Evolutionary conservation across 352 stramenopile species (phyloP).

Genomic region (Globisporangium nagaii): DNA sequence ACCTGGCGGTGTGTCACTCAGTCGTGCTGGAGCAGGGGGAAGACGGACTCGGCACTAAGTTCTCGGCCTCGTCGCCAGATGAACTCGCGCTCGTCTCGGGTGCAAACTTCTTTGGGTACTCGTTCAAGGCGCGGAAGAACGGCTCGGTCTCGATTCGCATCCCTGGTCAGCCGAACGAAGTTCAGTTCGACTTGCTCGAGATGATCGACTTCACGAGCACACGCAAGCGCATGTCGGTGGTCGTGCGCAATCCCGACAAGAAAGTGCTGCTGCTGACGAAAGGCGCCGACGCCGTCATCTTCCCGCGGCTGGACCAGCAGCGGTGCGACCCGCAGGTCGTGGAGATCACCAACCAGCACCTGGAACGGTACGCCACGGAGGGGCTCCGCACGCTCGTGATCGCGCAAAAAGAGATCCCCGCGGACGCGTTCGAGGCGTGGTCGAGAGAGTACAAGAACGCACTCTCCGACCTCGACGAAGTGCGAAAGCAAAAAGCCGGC

Average conservation of each 20-base stretch:
- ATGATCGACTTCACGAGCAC: slow-evolving; percentile 98
- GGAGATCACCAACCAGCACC: slow-evolving; percentile 59
- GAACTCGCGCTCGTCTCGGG: slow-evolving; percentile 78
- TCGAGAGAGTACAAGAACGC: slow-evolving; percentile 68
- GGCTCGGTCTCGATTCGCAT: slow-evolving; percentile 49
- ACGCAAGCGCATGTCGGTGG: slow-evolving; percentile 98
- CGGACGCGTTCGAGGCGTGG: slow-evolving; percentile 68
- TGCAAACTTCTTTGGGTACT: slow-evolving; percentile 77
- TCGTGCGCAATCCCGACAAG: slow-evolving; percentile 83
- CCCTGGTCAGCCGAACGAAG: slow-evolving; percentile 24
- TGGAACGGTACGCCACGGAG: slow-evolving; percentile 83
- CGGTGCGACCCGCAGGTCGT: slow-evolving; percentile 46
- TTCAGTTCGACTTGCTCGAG: slow-evolving; percentile 87
- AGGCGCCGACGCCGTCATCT: slow-evolving; percentile 82
- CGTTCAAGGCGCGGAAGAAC: slow-evolving; percentile 63
- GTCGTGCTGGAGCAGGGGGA: slow-evolving; percentile 73
- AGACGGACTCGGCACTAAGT: slow-evolving; percentile 29
- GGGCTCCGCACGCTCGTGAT: slow-evolving; percentile 88
- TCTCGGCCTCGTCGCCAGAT: slow-evolving; percentile 78
- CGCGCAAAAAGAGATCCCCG: slow-evolving; percentile 67
- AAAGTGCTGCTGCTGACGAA: slow-evolving; percentile 76
- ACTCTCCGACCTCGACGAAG: slow-evolving; percentile 66
- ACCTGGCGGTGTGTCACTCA: slow-evolving; percentile 82
- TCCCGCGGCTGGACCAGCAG: slow-evolving; percentile 39
- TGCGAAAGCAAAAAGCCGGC: slow-evolving; percentile 43